Evolutionary conservation across 495 filamentous ascomycete species (phyloP).

Genomic region (Aspergillus leporis): DNA sequence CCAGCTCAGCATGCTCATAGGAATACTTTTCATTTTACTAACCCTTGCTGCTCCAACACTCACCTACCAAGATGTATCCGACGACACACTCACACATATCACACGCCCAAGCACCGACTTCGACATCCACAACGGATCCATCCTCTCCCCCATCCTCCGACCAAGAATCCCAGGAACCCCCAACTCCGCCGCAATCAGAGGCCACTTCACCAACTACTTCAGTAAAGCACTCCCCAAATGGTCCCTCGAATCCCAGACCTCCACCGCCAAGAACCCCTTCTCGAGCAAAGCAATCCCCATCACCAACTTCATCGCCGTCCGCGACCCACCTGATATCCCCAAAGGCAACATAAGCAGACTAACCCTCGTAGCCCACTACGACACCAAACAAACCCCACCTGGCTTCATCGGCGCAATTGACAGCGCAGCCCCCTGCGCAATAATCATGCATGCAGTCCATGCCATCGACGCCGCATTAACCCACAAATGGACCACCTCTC

Average conservation of each 20-base stretch:
- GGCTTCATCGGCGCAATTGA: constrained; percentile 8
- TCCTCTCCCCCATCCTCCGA: neutral
- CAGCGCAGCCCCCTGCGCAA: constrained; percentile 3
- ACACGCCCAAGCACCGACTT: neutral
- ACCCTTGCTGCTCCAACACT: neutral
- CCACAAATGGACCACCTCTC: neutral
- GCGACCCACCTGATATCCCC: neutral
- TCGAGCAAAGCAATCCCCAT: neutral
- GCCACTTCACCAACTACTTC: neutral
- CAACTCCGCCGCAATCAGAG: neutral
- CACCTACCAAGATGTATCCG: neutral
- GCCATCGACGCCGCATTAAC: constrained; percentile 2
- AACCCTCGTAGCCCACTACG: constrained; percentile 3
- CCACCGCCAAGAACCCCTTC: neutral
- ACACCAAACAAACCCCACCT: neutral
- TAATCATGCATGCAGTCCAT: constrained; percentile 5
- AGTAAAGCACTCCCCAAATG: neutral
- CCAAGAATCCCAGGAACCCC: neutral
- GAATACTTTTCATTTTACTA: neutral
- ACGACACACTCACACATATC: neutral
- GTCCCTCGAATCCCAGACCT: neutral
- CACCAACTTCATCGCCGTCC: neutral
- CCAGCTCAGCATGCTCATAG: neutral
- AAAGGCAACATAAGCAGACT: neutral
- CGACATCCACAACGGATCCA: neutral